Evolutionary conservation across 768 basidiomycete species (phyloP), one percentile per base, ranked within the genome.

Genomic region (Tulasnella sp.): DNA sequence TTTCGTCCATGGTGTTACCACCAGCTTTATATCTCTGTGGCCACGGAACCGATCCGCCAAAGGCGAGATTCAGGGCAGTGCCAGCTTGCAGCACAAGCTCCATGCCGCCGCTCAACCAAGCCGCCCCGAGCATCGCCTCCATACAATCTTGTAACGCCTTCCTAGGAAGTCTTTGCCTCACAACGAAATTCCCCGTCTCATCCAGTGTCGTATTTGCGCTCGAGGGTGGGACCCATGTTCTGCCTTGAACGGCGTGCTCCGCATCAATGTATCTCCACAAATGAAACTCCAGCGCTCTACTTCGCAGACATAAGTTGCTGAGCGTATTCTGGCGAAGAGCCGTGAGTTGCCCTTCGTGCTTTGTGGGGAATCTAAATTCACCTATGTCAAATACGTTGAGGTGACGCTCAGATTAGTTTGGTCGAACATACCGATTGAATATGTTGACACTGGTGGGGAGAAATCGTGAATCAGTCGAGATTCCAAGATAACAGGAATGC

Each of bases 91-190:
- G 70, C 1, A 85, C 80, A 75, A 81, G 79, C 9, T 76, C 69
- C 38, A 91, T 80, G 0, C 89, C 87, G 3, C 88, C 91, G 1
- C 79, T 74, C 15, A 82, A 63, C 63, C 84, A 92, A 25, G 80
- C 79, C 1, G 87, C 90, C 10, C 89, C 92, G 2, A 93, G 72
- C 4, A 81, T 75, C 0, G 92, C 85, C 68, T 93, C 92, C 82
- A 91, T 87, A 66, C 85, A 90, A 66, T 93, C 91, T 66, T 89
- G 87, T 62, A 93, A 70, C 65, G 85, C 82, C 58, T 87, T 72
- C 25, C 87, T 76, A 2, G 84, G 80, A 59, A 82, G 79, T 38
- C 70, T 70, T 34, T 84, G 76, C 54, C 54, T 63, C n/a, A 74
- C 73, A 46, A 60, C 70, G 46, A 75, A 70, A 1, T 59, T 60